A percentile compares a stretch with the other conserved stretches of the same genome.
Evolutionary conservation across 768 basidiomycete species (phyloP).

Genomic region (Pisolithus orientalis): DNA sequence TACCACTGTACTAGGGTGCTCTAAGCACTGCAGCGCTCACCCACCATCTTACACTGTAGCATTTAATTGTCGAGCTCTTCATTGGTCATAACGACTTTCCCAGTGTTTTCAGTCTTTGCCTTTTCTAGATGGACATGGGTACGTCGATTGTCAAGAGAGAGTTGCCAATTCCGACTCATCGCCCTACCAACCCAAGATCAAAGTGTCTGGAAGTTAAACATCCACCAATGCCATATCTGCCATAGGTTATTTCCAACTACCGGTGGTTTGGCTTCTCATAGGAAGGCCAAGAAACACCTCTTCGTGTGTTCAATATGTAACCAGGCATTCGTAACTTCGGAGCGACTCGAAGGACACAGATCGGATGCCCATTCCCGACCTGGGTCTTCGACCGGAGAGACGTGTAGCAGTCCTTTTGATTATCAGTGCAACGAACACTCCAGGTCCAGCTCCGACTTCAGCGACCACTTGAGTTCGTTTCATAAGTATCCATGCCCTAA

Average conservation of each 20-base stretch:
- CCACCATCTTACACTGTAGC: too few relatives aligned
- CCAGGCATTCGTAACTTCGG: neutral
- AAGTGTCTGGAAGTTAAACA: too few relatives aligned
- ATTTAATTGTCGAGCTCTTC: too few relatives aligned
- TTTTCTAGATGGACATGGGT: too few relatives aligned
- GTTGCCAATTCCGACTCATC: too few relatives aligned
- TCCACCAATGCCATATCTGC: conserved; percentile 9
- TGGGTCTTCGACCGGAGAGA: neutral
- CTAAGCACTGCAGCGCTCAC: too few relatives aligned
- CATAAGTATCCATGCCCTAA: conserved; percentile 20
- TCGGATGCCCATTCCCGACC: neutral
- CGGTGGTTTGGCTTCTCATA: conserved; percentile 13
- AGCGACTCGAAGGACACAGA: conserved; percentile 2
- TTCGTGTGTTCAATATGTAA: conserved; percentile 6
- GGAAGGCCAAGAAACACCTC: conserved; percentile 18
- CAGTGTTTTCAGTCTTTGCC: too few relatives aligned
- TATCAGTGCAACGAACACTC: conserved; percentile 15
- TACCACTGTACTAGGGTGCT: too few relatives aligned
- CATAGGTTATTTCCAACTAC: conserved; percentile 19
- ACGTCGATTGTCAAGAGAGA: too few relatives aligned
- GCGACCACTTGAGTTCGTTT: conserved; percentile 16
- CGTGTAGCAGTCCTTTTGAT: conserved; percentile 9
- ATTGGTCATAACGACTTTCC: too few relatives aligned
- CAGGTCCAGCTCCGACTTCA: conserved; percentile 10
- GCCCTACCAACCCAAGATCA: too few relatives aligned